A percentile compares a stretch with the other conserved stretches of the same genome.
These are phyloP conservation scores for Globisporangium lucens DNA, from an alignment of 352 stramenopile species.

Conservation along the genomic window DNA sequence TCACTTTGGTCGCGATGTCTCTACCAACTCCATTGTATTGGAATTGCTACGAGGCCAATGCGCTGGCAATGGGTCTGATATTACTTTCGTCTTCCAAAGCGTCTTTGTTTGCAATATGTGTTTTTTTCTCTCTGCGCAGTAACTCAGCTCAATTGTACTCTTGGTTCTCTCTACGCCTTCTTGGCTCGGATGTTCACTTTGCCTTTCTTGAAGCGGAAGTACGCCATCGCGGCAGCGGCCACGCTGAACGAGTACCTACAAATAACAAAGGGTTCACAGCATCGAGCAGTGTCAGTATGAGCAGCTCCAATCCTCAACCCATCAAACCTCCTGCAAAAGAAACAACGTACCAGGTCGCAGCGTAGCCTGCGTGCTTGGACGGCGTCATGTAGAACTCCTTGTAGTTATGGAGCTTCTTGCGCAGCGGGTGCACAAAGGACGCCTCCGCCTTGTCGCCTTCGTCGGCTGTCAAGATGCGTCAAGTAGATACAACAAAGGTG, in stretches of 20 bases:
- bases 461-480: conserved; percentile 21
- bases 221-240: conserved; percentile 61
- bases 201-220: conserved; percentile 65
- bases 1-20: no score
- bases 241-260: conserved; percentile 79
- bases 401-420: conserved; percentile 79
- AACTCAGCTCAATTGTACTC: background rate
- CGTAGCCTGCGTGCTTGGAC: conserved; percentile 82
- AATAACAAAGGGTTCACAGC: no score
- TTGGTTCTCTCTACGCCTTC: conserved; percentile 5
- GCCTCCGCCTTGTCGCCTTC: conserved; percentile 29
- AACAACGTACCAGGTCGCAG: conserved; percentile 65
- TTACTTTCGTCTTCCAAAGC: no score
- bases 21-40: no score
- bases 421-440: conserved; percentile 52
- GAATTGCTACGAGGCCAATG: no score
- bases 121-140: background rate
- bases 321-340: background rate
- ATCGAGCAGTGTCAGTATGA: background rate
- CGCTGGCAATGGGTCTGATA: no score
- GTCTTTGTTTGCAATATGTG: background rate
- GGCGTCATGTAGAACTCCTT: conserved; percentile 89
- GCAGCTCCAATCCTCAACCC: background rate
- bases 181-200: conserved; percentile 22
- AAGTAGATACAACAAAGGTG: background rate